Percentiles rank a stretch among this genome's conserved stretches.
These are phyloP conservation scores for Coemansia sp. DNA, from an alignment of 192 early-diverging fungal species.

Conservation along the genomic window DNA sequence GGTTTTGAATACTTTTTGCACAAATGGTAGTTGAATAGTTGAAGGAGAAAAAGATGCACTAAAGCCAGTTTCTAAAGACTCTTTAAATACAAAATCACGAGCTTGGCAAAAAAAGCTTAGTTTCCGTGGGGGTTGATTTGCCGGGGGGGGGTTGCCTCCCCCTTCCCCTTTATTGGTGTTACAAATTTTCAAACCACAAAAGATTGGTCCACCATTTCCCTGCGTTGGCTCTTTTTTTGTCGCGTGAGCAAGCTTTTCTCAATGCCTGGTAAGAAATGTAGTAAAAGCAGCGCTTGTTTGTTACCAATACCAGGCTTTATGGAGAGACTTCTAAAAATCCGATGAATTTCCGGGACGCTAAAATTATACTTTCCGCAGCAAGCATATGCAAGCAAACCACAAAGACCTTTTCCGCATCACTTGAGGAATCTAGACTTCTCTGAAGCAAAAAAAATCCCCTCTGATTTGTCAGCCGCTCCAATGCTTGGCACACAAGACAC, in stretches of 20 bases:
- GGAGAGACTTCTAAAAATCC: neutral
- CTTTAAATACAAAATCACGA: neutral
- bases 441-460: neutral
- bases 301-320: no score
- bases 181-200: neutral
- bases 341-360: constrained; percentile 1
- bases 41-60: neutral
- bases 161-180: neutral
- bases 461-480: neutral
- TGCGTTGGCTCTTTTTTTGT: neutral
- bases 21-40: no score
- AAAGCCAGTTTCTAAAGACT: neutral
- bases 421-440: constrained; percentile 7
- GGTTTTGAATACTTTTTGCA: no score
- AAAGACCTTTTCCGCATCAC: neutral
- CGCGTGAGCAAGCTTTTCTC: no score
- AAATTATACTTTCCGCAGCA: constrained; percentile 4
- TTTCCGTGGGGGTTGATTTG: neutral
- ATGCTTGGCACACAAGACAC: no score
- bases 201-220: neutral
- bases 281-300: no score
- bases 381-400: neutral
- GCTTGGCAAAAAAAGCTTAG: neutral
- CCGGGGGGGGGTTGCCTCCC: constrained; percentile 1
- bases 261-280: no score